These are phyloP conservation scores for Coniella vitis DNA, from an alignment of 2,329 filamentous ascomycete species.

Conservation along the genomic window DNA sequence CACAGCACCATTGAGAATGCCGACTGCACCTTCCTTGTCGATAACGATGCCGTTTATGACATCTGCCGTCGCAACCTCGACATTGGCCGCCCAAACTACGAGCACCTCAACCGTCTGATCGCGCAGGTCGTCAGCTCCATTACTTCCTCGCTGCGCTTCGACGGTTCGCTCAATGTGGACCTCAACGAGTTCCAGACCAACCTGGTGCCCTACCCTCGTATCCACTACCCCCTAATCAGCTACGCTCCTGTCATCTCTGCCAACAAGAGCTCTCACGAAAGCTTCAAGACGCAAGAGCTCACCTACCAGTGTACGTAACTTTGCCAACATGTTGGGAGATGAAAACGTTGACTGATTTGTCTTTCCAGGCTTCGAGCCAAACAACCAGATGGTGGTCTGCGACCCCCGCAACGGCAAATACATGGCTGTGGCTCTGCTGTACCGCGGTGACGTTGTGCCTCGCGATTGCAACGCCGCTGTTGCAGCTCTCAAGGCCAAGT, in stretches of 20 bases:
- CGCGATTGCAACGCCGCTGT: constrained; percentile 63
- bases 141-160: constrained; percentile 65
- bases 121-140: constrained; percentile 70
- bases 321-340: background rate
- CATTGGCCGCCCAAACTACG: constrained; percentile 61
- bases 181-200: constrained; percentile 75
- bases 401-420: constrained; percentile 70
- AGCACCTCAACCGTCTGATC: constrained; percentile 67
- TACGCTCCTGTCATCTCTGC: constrained; percentile 66
- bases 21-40: constrained; percentile 72
- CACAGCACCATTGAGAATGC: constrained; percentile 72
- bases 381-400: constrained; percentile 74
- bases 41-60: constrained; percentile 70
- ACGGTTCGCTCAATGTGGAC: constrained; percentile 67
- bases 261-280: constrained; percentile 75
- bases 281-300: constrained; percentile 76
- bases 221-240: constrained; percentile 68
- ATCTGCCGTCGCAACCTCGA: constrained; percentile 68
- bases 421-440: constrained; percentile 67
- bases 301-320: constrained; percentile 61
- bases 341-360: constrained; percentile 22
- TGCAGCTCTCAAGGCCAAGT: constrained; percentile 61
- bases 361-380: constrained; percentile 60
- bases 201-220: constrained; percentile 66
- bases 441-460: constrained; percentile 65